These are phyloP conservation scores for Penicillium canescens DNA, from an alignment of 495 filamentous ascomycete species.

Conservation along the genomic window DNA sequence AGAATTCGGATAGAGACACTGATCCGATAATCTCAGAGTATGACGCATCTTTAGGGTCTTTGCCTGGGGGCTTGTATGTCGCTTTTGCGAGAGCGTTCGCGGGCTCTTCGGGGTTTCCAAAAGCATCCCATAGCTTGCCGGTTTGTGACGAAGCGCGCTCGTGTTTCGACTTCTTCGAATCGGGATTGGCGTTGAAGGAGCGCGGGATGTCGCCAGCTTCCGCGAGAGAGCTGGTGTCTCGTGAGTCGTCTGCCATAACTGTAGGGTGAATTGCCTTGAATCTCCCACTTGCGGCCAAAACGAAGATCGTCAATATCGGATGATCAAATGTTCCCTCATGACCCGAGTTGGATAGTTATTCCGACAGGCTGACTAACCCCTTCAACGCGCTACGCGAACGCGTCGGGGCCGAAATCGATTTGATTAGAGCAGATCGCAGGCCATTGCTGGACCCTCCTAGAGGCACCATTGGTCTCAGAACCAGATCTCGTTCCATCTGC, in stretches of 20 bases:
- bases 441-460: conserved; percentile 17
- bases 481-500: conserved; percentile 4
- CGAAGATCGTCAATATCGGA: conserved; percentile 16
- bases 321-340: conserved; percentile 17
- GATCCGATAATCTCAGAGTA: conserved; percentile 65
- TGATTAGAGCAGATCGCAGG: conserved; percentile 21
- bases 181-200: conserved; percentile 17
- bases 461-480: conserved; percentile 11
- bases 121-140: conserved; percentile 53
- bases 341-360: conserved; percentile 29
- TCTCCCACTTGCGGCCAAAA: not conserved
- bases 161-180: conserved; percentile 38
- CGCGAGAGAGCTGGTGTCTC: conserved; percentile 26
- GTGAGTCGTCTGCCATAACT: conserved; percentile 59
- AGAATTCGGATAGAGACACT: conserved; percentile 68
- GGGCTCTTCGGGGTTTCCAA: conserved; percentile 48
- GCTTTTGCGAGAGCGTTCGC: conserved; percentile 50
- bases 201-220: conserved; percentile 19
- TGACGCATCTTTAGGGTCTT: conserved; percentile 43
- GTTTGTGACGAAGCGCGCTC: conserved; percentile 47
- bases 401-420: conserved; percentile 30
- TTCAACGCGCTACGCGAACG: conserved; percentile 42
- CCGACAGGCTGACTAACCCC: conserved; percentile 23
- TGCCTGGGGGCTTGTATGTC: conserved; percentile 47
- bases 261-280: not conserved